Conservation (phyloP, 1,284 basidiomycete genomes). For the Cutaneotrichosporon sp. region DNA sequence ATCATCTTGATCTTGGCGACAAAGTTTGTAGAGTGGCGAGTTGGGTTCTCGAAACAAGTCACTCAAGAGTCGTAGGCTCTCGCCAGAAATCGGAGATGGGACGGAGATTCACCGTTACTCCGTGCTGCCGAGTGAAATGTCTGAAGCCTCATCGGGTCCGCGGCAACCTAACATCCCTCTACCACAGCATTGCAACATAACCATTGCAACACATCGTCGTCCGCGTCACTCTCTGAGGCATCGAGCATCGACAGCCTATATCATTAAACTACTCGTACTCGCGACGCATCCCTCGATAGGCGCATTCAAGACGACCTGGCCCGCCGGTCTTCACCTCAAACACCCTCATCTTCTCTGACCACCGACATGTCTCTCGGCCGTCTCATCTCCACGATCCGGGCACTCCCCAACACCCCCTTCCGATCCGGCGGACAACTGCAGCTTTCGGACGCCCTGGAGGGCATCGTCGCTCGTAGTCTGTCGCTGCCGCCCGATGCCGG, state of each 20-base stretch:
- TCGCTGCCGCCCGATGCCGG: constrained; percentile 12
- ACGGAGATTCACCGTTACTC: too few relatives aligned
- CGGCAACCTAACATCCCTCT: too few relatives aligned
- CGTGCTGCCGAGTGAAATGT: neutral
- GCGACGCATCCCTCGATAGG: too few relatives aligned
- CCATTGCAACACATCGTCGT: too few relatives aligned
- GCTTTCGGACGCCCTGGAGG: constrained; percentile 35
- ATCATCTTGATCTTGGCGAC: constrained; percentile 3
- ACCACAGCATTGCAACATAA: too few relatives aligned
- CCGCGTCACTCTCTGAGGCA: too few relatives aligned
- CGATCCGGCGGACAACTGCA: constrained; percentile 33
- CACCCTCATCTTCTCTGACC: neutral
- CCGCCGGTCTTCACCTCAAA: too few relatives aligned
- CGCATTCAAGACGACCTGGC: too few relatives aligned
- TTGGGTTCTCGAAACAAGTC: too few relatives aligned
- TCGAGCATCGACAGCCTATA: too few relatives aligned
- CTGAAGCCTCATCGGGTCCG: neutral
- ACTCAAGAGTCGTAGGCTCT: too few relatives aligned
- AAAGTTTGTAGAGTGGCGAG: neutral
- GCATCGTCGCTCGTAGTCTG: constrained; percentile 29
- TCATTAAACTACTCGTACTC: too few relatives aligned
- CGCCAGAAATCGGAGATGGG: neutral
- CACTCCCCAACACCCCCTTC: constrained; percentile 38
- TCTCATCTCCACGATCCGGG: constrained; percentile 29
- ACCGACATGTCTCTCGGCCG: constrained; percentile 1